Base-by-base conservation (phyloP, 192 early-diverging fungal genomes). In the Entophlyctis luteolus region DNA sequence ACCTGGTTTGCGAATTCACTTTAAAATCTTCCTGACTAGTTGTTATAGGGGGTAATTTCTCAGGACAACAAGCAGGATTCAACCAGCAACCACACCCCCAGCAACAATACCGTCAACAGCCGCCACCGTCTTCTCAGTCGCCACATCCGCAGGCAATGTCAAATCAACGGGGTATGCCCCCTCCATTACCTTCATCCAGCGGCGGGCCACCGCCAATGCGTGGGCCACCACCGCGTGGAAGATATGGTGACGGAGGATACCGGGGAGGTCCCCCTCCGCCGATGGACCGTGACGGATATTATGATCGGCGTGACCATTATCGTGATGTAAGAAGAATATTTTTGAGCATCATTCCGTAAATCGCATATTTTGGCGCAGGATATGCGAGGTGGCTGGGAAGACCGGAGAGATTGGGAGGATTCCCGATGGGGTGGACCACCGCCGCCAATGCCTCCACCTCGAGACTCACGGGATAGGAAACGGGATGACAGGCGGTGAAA, bases 301-400 rank as follows among this genome's bases (percentile, higher is more conserved):
- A 57, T 35, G 55, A 57, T 12, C 55, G 55, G 14, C 28, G 55
- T 16, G 55, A 34, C 10, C 55, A 57, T 31, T n/a, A 57, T 18
- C 55, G 55, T 18, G 55, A 42, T 42, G 39, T 42, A 42, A 42
- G 39, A n/a, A n/a, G n/a, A n/a, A n/a, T n/a, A n/a, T 42, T 42
- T 42, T 42, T 42, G 39, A 42, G 8, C 8, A 12, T 42, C 10
- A 42, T 42, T n/a, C 10, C n/a, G 39, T n/a, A 42, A 12, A 42
- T 8, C 8, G 8, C n/a, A 42, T 12, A 42, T 12, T 12, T 12
- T 42, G n/a, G 39, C 8, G n/a, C 8, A 42, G 8, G n/a, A 42
- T 8, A n/a, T 12, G 8, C 10, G 39, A 42, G 10, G 39, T 42
- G 39, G 39, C 39, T 42, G 39, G 39, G 39, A 42, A 8, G 39